phyloP scores from a whole-genome alignment of 345 rosid species.

The Cardamine occulta region DNA sequence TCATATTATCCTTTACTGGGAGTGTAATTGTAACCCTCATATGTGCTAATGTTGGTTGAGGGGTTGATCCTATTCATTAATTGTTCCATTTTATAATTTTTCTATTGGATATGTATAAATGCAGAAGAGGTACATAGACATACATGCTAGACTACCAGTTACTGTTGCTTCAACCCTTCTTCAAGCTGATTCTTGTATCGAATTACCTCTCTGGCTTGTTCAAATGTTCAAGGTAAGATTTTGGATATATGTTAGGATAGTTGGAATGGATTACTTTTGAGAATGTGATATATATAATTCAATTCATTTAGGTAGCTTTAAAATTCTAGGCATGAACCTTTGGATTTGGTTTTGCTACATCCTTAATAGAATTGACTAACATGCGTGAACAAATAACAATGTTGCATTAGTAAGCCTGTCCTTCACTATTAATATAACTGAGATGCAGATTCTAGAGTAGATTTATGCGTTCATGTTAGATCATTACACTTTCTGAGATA shows the following conservation, averaged over 20 bases:
- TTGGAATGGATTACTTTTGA: slow-evolving; percentile 9
- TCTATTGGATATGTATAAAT: slow-evolving; percentile 30
- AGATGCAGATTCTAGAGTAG: slow-evolving; percentile 15
- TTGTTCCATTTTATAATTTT: slow-evolving; percentile 1
- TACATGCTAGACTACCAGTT: slow-evolving; percentile 81
- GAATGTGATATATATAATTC: neutral
- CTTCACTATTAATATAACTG: neutral
- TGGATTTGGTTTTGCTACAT: slow-evolving; percentile 7
- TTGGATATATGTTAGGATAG: slow-evolving; percentile 15
- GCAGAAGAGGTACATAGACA: slow-evolving; percentile 74
- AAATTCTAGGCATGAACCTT: slow-evolving; percentile 13
- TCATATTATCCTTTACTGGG: neutral
- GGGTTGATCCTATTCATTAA: neutral
- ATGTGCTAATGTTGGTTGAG: slow-evolving; percentile 7
- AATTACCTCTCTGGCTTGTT: slow-evolving; percentile 95
- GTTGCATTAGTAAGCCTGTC: neutral
- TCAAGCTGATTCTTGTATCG: slow-evolving; percentile 74
- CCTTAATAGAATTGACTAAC: neutral
- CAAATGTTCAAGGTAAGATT: slow-evolving; percentile 87
- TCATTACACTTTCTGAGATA: slow-evolving; percentile 8
- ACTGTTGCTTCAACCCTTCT: slow-evolving; percentile 93
- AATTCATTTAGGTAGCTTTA: slow-evolving; percentile 2
- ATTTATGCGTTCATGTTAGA: neutral
- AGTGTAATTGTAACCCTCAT: slow-evolving; percentile 9
- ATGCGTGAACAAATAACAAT: neutral